phyloP scores from a whole-genome alignment of 2,329 filamentous ascomycete genomes.

The Aspergillus luchuensis region DNA sequence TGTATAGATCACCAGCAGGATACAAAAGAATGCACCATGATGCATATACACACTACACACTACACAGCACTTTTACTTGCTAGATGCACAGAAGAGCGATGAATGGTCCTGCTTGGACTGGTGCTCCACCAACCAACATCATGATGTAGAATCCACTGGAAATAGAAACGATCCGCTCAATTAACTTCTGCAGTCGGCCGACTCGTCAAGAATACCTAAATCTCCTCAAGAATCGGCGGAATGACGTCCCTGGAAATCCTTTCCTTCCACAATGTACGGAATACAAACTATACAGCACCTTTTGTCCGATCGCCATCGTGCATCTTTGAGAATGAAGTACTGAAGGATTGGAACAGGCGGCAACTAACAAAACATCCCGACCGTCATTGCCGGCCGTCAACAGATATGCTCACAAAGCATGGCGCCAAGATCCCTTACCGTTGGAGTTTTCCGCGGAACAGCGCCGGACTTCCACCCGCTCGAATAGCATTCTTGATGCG shows the following conservation, averaged over 20 bases:
- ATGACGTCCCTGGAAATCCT: background rate
- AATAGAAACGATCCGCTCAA: background rate
- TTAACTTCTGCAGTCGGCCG: background rate
- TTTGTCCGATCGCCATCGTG: background rate
- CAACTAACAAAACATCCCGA: background rate
- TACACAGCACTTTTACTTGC: too few species aligned
- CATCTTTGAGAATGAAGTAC: too few species aligned
- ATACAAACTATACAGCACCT: background rate
- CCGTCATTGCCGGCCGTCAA: background rate
- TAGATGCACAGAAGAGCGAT: too few species aligned
- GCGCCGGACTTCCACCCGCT: constrained; percentile 10
- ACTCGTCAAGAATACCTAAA: background rate
- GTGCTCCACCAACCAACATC: background rate
- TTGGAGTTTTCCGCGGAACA: constrained; percentile 3
- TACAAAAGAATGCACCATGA: background rate
- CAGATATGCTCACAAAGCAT: background rate
- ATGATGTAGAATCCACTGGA: background rate
- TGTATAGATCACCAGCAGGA: background rate
- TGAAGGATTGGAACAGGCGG: background rate
- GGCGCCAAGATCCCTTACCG: constrained; percentile 6
- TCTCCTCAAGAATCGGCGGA: background rate
- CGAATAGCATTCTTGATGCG: constrained; percentile 8
- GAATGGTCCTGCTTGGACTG: too few species aligned
- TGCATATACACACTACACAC: background rate
- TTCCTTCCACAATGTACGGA: background rate